Evolutionary conservation across 257 asterid genomes (phyloP), one percentile per base, ranked within the genome.

Genomic region (Rehmannia glutinosa): DNA sequence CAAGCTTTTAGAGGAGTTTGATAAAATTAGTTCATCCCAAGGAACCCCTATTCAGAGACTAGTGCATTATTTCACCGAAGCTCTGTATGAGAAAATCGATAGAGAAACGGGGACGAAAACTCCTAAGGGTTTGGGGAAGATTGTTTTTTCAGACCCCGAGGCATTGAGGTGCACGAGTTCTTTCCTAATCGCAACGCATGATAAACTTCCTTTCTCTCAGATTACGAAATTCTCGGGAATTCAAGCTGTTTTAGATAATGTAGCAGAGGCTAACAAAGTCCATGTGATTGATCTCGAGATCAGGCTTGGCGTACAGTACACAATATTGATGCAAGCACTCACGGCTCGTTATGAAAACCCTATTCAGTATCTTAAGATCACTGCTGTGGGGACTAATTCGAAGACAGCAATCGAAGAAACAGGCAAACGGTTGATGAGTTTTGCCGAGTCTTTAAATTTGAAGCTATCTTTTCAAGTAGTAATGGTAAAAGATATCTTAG

Each of bases 71-170:
- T 79, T 82, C 60, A 61, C 68, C 21, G 75, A 47, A 32, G 75
- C 81, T 27, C 74, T 82, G n/a, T 21, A 21, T 6, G 79, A 55
- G 39, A 69, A 66, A 64, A 74, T 77, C 21, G 77, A 77, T 11
- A 23, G 61, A 7, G 78, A 64, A 74, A 32, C 38, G 8, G 8
- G 7, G 8, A 32, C 38, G 8, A 32, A 8, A 32, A 8, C 4
- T 32, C 38, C 4, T 3, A 58, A 65, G 33, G 16, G 73, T 79
- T 17, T n/a, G n/a, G n/a, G n/a, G n/a, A n/a, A n/a, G n/a, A n/a
- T n/a, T n/a, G n/a, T n/a, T n/a, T n/a, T n/a, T n/a, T n/a, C n/a
- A n/a, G n/a, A n/a, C n/a, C n/a, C n/a, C n/a, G n/a, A n/a, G n/a
- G 25, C n/a, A 5, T 32, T 50, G 25, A 23, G 33, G 13, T 19